These are phyloP conservation scores for Nyssa sinensis DNA, from an alignment of 148 eudicot species.

Conservation along the genomic window DNA sequence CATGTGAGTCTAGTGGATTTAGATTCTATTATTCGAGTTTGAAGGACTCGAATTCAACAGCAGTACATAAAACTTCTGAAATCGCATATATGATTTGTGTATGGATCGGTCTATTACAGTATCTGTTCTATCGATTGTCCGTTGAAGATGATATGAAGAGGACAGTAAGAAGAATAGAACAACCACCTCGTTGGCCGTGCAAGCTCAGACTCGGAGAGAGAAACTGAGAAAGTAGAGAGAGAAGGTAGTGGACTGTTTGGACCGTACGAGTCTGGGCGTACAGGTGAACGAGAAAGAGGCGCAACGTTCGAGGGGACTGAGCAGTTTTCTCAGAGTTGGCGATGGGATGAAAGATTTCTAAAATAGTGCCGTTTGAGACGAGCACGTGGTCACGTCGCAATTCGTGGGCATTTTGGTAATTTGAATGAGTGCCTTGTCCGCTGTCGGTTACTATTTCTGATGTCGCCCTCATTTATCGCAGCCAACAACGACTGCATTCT, in stretches of 20 bases:
- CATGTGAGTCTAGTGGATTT: slow-evolving; percentile 12
- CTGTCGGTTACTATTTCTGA: too few species aligned
- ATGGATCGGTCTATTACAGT: too few species aligned
- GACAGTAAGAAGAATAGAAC: not conserved
- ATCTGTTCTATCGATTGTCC: too few species aligned
- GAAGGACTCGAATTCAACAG: not conserved
- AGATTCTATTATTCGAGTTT: not conserved
- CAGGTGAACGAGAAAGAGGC: not conserved
- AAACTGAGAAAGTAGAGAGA: too few species aligned
- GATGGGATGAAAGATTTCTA: not conserved
- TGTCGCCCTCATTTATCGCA: too few species aligned
- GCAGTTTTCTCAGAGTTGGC: not conserved
- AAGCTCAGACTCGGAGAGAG: too few species aligned
- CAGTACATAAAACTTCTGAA: not conserved
- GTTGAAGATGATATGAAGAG: not conserved
- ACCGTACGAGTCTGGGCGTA: not conserved
- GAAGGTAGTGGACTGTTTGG: not conserved
- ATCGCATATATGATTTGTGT: too few species aligned
- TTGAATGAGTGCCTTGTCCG: too few species aligned
- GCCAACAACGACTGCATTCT: too few species aligned
- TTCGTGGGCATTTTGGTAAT: too few species aligned
- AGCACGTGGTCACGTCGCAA: too few species aligned
- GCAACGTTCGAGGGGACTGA: not conserved
- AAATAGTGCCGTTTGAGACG: not conserved
- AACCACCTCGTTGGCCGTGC: too few species aligned